Evolutionary conservation across 2,329 filamentous ascomycete genomes (phyloP).

Genomic region (Colletotrichum lini): DNA sequence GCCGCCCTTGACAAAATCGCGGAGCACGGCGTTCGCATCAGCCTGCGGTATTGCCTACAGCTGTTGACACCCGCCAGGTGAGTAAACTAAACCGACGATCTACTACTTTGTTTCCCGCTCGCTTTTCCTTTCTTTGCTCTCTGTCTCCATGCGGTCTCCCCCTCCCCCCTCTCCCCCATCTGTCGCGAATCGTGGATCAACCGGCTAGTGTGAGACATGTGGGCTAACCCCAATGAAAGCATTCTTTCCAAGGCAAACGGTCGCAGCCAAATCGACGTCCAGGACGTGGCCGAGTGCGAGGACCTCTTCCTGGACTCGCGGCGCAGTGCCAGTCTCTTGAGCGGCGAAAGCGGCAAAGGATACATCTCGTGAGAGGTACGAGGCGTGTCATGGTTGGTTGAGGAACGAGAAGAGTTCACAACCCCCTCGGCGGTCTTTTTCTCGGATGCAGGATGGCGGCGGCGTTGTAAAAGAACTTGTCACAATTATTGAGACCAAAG

Average conservation of each 20-base stretch:
- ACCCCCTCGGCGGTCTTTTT: slow-evolving; percentile 16
- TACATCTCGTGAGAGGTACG: slow-evolving; percentile 71
- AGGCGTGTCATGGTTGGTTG: slow-evolving; percentile 32
- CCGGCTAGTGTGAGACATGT: slow-evolving; percentile 49
- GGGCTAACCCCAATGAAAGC: slow-evolving; percentile 60
- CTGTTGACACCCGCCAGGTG: slow-evolving; percentile 87
- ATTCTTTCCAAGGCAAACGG: slow-evolving; percentile 91
- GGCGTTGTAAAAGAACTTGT: slow-evolving; percentile 43
- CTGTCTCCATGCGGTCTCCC: slow-evolving; percentile 26
- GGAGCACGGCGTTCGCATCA: slow-evolving; percentile 89
- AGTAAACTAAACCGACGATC: slow-evolving; percentile 46
- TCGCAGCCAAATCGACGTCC: slow-evolving; percentile 80
- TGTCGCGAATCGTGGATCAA: slow-evolving; percentile 31
- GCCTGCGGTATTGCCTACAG: slow-evolving; percentile 93
- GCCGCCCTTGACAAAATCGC: slow-evolving; percentile 89
- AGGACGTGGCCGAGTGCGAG: slow-evolving; percentile 85
- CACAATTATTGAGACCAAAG: slow-evolving; percentile 35
- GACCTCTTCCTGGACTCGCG: slow-evolving; percentile 87
- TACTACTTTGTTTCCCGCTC: slow-evolving; percentile 3
- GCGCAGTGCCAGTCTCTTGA: slow-evolving; percentile 80
- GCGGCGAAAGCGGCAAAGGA: slow-evolving; percentile 72
- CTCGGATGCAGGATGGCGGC: slow-evolving; percentile 32
- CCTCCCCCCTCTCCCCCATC: slow-evolving; percentile 2
- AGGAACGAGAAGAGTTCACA: slow-evolving; percentile 24
- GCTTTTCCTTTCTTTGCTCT: slow-evolving; percentile 33